Base-by-base conservation (phyloP, 768 basidiomycete species). In the Phylloporus sp. region DNA sequence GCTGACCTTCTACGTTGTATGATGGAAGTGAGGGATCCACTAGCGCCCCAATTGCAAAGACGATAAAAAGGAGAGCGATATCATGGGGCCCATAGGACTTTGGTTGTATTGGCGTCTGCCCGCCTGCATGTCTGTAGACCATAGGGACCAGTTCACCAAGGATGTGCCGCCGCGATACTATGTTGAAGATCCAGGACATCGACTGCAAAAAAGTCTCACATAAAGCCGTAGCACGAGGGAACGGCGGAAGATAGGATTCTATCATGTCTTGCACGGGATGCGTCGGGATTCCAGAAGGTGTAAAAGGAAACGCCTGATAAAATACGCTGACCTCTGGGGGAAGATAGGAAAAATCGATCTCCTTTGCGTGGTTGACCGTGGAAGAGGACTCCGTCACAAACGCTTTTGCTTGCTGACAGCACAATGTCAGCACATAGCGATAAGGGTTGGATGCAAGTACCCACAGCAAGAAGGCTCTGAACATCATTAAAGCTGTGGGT, bases 1-100 rank as follows among this genome's bases (percentile, higher is more conserved):
- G 75, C 38, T 76, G 76, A 8, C 74, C 75, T 51, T 78, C 76
- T n/a, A 71, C 58, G 52, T 72, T 76, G 47, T 73, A 76, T 2
- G 77, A 71, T 33, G 68, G 66, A 37, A 75, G 60, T 28, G 67
- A 56, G 18, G 75, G 67, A 53, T 79, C 76, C 3, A 78, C 69
- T 14, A 78, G 60, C 9, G 71, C 71, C 5, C 77, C 77, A 38
- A 79, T 68, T 10, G 71, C 74, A 11, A 78, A 61, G 21, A 75
- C 69, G 27, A 74, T 65, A 17, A 78, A 66, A 47, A 78, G 57
- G 35, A 78, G 53, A 14, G 76, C 71, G 18, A 78, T 67, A 46
- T 79, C 77, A 52, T 78, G 77, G 23, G 74, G 75, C 2, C 74
- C 72, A 58, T 73, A 76, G 1, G 63, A 42, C 13, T 20, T 38